phyloP scores from a whole-genome alignment of 176 grass and related monocot genomes.

The Canna indica region DNA sequence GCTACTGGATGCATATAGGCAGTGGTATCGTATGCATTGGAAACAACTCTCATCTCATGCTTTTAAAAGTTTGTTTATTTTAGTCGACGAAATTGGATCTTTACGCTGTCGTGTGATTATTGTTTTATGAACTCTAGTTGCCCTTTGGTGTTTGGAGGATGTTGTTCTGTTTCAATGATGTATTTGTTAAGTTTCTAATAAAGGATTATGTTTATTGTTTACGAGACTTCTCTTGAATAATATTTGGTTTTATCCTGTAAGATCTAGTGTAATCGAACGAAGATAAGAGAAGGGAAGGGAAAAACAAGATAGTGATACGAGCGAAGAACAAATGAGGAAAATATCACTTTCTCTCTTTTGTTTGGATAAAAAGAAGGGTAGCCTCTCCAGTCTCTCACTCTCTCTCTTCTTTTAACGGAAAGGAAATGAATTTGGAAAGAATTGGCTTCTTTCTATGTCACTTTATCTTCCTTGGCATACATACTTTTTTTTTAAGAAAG shows the following conservation, averaged over 20 bases:
- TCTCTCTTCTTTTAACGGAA: too few relatives aligned
- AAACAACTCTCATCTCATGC: not conserved
- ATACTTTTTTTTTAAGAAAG: too few relatives aligned
- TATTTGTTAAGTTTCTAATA: too few relatives aligned
- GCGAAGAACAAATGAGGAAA: not conserved
- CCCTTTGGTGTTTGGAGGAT: not conserved
- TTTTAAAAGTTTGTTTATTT: not conserved
- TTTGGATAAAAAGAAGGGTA: not conserved
- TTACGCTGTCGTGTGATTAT: not conserved
- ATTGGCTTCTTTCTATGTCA: too few relatives aligned
- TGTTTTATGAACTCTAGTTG: not conserved
- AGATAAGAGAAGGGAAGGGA: not conserved
- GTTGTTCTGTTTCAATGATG: too few relatives aligned
- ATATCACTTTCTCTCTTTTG: not conserved
- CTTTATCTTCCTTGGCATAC: too few relatives aligned
- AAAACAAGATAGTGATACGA: not conserved
- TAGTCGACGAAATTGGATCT: not conserved
- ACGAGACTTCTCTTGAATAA: too few relatives aligned
- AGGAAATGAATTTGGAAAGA: too few relatives aligned
- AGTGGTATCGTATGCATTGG: not conserved
- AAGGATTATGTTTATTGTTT: too few relatives aligned
- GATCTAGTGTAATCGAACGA: not conserved
- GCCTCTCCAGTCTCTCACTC: not conserved
- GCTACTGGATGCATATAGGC: too few relatives aligned
- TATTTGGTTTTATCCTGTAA: not conserved